phyloP scores from a whole-genome alignment of 148 eudicot species.

The Pouteria glomerata region DNA sequence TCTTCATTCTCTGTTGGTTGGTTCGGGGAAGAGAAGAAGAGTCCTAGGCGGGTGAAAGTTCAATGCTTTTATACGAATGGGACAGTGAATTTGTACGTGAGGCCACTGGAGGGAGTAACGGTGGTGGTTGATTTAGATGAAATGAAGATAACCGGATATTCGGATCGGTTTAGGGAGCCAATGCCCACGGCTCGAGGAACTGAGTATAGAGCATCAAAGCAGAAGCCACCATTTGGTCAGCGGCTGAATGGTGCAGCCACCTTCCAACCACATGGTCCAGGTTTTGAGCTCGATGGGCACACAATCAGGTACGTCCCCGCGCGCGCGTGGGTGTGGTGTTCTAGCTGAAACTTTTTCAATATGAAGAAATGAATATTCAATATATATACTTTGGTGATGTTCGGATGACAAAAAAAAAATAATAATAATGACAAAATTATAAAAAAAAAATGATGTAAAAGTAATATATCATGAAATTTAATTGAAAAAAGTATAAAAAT shows the following conservation, averaged over 20 bases:
- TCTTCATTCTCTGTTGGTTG: not conserved
- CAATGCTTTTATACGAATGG: conserved; percentile 15
- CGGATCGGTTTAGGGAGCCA: conserved; percentile 8
- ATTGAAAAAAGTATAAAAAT: too few relatives aligned
- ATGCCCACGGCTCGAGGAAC: conserved; percentile 17
- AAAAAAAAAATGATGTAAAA: too few relatives aligned
- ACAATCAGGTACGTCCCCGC: conserved; percentile 7
- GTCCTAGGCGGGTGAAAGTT: conserved; percentile 10
- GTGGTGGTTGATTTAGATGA: conserved; percentile 16
- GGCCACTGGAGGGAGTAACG: conserved; percentile 17
- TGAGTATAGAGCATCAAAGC: conserved; percentile 8
- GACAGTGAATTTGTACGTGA: conserved; percentile 19
- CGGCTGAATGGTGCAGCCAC: not conserved
- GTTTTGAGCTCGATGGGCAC: conserved; percentile 12
- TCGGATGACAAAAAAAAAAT: too few relatives aligned
- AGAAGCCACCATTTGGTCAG: not conserved
- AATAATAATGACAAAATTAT: too few relatives aligned
- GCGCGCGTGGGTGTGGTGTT: not conserved
- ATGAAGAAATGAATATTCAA: too few relatives aligned
- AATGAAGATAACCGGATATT: conserved; percentile 18
- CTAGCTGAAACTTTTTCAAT: too few relatives aligned
- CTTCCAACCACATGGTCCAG: not conserved
- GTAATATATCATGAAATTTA: too few relatives aligned
- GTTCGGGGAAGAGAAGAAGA: not conserved
- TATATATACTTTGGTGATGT: too few relatives aligned